Evolutionary conservation across 345 rosid genomes (phyloP).

Genomic region (Populus euphratica): DNA sequence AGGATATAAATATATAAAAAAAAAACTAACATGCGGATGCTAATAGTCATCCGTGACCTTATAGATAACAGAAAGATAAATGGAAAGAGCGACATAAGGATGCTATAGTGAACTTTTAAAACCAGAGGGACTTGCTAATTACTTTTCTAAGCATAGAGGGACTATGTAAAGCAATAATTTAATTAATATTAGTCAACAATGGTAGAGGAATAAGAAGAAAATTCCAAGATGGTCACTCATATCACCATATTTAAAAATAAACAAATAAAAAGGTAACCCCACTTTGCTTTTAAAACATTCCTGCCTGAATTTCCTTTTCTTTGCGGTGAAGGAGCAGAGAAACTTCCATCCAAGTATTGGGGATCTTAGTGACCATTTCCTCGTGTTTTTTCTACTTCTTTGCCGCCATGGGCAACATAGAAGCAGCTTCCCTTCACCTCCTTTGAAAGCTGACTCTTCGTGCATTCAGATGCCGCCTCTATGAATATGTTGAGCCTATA

Average conservation of each 20-base stretch:
- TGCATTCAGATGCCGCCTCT: background rate
- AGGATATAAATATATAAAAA: too few species aligned
- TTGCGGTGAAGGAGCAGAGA: background rate
- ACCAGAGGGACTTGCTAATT: too few species aligned
- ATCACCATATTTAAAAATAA: background rate
- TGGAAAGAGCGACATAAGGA: too few species aligned
- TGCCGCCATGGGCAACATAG: background rate
- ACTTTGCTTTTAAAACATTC: background rate
- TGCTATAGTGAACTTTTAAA: too few species aligned
- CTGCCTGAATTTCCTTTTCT: background rate
- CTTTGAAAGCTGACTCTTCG: constrained; percentile 14
- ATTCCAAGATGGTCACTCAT: background rate
- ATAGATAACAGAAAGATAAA: too few species aligned
- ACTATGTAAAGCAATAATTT: too few species aligned
- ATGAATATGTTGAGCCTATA: background rate
- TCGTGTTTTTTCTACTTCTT: constrained; percentile 9
- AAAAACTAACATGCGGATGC: too few species aligned
- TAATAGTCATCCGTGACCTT: too few species aligned
- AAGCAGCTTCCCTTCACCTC: constrained; percentile 19
- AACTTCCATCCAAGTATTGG: constrained; percentile 11
- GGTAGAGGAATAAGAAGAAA: background rate
- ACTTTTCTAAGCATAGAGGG: too few species aligned
- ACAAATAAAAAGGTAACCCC: background rate
- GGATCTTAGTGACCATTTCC: background rate
- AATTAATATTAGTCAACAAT: background rate